Conservation (phyloP, 495 filamentous ascomycete genomes). For the Daldinia concentrica region DNA sequence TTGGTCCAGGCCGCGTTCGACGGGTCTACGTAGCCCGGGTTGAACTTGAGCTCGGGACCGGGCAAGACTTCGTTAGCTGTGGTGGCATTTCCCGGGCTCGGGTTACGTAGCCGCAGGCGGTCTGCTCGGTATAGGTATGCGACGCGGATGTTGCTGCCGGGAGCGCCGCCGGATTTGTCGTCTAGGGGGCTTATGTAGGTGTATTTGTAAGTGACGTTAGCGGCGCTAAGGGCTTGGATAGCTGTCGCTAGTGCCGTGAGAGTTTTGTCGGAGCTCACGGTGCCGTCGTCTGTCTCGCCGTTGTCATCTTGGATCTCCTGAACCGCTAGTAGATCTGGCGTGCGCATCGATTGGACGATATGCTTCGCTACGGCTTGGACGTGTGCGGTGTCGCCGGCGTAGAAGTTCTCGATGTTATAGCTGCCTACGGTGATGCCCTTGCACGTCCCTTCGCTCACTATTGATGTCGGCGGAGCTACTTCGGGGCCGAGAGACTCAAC, state of each 20-base stretch:
- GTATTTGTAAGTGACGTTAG: constrained; percentile 54
- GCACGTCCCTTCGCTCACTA: constrained; percentile 59
- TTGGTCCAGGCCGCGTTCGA: constrained; percentile 59
- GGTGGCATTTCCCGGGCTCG: constrained; percentile 54
- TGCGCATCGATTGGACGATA: constrained; percentile 62
- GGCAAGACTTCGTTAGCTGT: constrained; percentile 59
- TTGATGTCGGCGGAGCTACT: constrained; percentile 50
- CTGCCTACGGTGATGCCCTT: constrained; percentile 61
- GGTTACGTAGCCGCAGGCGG: constrained; percentile 58
- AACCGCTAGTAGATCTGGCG: constrained; percentile 64
- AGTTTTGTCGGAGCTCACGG: constrained; percentile 57
- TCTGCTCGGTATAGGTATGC: constrained; percentile 68
- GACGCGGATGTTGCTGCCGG: constrained; percentile 71
- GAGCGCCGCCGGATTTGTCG: constrained; percentile 64
- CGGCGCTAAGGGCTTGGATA: constrained; percentile 50
- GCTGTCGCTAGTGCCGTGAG: constrained; percentile 55
- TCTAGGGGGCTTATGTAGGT: constrained; percentile 59
- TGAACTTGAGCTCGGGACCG: constrained; percentile 61
- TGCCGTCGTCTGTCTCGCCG: constrained; percentile 62
- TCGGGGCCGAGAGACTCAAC: constrained; percentile 48
- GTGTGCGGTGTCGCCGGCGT: constrained; percentile 54
- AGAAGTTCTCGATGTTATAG: constrained; percentile 71
- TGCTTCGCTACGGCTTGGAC: constrained; percentile 61
- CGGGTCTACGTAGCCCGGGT: constrained; percentile 69
- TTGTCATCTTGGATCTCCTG: constrained; percentile 70